These are phyloP conservation scores for Ophiognomonia clavigignenti-juglandacearum DNA, from an alignment of 2,329 filamentous ascomycete genomes.

Conservation along the genomic window DNA sequence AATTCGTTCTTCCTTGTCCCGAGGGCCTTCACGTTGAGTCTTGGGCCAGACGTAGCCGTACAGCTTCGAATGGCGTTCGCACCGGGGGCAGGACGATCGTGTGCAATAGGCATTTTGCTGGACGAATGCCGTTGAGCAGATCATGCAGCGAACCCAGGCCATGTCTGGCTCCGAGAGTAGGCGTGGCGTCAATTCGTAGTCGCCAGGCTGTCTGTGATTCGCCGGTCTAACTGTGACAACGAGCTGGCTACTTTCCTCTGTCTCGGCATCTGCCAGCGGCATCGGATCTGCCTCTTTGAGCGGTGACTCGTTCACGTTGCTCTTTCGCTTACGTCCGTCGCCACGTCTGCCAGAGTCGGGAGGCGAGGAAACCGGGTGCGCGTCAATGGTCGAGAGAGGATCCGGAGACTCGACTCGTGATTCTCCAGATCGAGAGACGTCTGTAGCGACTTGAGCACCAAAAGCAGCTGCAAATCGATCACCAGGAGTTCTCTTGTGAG, in stretches of 20 bases:
- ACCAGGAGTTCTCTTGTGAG: conserved; percentile 1
- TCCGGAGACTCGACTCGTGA: conserved; percentile 1
- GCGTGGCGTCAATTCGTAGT: conserved; percentile 76
- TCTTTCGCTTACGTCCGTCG: conserved; percentile 23
- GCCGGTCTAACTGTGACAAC: conserved; percentile 17
- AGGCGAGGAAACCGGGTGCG: background rate
- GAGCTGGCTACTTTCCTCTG: background rate
- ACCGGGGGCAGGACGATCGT: conserved; percentile 79
- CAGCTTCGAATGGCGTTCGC: conserved; percentile 90
- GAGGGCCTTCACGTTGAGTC: conserved; percentile 72
- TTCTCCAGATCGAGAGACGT: background rate
- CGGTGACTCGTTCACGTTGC: background rate
- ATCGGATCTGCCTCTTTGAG: background rate
- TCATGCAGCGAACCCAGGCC: conserved; percentile 86
- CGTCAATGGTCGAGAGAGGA: background rate
- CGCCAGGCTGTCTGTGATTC: conserved; percentile 56
- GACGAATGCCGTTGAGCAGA: conserved; percentile 77
- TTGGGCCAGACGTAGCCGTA: conserved; percentile 97
- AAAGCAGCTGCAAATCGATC: conserved; percentile 13
- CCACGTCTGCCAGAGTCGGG: conserved; percentile 19
- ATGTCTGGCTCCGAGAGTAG: conserved; percentile 70
- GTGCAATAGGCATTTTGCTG: conserved; percentile 87
- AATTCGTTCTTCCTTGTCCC: conserved; percentile 67
- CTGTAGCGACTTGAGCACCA: background rate
- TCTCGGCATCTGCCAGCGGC: background rate